Evolutionary conservation across 169 alveolate species (phyloP).

Genomic region (Eimeria sp.): DNA sequence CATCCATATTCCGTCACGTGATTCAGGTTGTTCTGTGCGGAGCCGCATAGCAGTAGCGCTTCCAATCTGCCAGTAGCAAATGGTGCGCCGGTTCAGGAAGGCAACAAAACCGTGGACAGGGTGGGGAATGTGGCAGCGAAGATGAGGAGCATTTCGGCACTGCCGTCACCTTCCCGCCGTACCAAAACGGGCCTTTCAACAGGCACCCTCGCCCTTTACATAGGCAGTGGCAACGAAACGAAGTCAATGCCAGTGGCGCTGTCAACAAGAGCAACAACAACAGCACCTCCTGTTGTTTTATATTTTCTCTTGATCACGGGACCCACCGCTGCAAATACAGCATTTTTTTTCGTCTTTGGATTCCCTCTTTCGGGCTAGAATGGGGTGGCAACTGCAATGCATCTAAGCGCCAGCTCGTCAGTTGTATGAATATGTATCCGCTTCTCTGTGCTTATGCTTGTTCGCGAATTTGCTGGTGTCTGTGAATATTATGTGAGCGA

Average conservation of each 20-base stretch:
- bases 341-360: not conserved
- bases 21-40: conserved; percentile 11
- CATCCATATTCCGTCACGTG: not conserved
- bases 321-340: not conserved
- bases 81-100: not conserved
- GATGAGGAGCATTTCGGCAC: not conserved
- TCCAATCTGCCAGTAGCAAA: not conserved
- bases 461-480: not conserved
- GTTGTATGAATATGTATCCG: not conserved
- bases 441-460: not conserved
- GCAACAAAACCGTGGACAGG: not conserved
- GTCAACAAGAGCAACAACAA: not conserved
- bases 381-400: not conserved
- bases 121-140: not conserved
- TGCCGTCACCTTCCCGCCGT: not conserved
- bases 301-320: not conserved
- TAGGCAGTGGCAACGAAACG: not conserved
- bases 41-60: not conserved
- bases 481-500: not conserved
- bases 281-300: not conserved
- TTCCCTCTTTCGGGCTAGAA: not conserved
- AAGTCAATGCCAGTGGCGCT: not conserved
- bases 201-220: not conserved
- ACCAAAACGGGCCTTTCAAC: not conserved
- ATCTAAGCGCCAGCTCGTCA: not conserved